Evolutionary conservation across 345 rosid genomes (phyloP), one percentile per base, ranked within the genome.

Genomic region (Sonneratia alba): DNA sequence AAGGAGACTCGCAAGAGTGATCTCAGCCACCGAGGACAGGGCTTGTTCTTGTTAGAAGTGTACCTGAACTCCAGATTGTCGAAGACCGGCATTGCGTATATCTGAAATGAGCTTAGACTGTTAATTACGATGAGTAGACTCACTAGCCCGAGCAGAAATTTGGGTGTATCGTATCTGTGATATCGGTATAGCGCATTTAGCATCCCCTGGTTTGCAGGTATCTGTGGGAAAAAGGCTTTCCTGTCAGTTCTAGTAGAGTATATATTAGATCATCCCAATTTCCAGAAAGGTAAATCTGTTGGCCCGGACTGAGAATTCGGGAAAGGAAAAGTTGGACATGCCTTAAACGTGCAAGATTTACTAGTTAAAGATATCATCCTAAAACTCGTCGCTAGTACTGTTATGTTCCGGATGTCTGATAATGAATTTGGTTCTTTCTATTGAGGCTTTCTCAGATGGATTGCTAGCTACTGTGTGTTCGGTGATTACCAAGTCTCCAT

Each of bases 51-150:
- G 61, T 72, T 82, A 80, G 80, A 77, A 1, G 84, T 86, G 56
- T 79, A 86, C 73, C 78, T 79, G 47, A 82, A 70, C 75, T 88
- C 89, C 38, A 88, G 67, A 68, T 81, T 83, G 78, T 88, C 91
- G 34, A 85, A 85, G 2, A 83, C 85, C 3, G 89, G 91, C 89
- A 84, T 88, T 2, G 90, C 89, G 36, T 85, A 85, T 68, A 88
- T 81, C 76, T 86, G 89, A 74, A 86, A 85, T 1, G 88, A 82
- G 77, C 85, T 85, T 66, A 87, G 82, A 75, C 85, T 71, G 83
- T 80, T 85, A 21, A 85, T 47, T 40, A 86, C 83, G n/a, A 88
- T 74, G 19, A 88, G 81, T 15, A 85, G 49, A 68, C 89, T 77
- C 64, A 83, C 74, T 63, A 87, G 22, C 32, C 81, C 81, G 22